Base-by-base conservation (phyloP, 23 red algal genomes). In the Gracilaria caudata region DNA sequence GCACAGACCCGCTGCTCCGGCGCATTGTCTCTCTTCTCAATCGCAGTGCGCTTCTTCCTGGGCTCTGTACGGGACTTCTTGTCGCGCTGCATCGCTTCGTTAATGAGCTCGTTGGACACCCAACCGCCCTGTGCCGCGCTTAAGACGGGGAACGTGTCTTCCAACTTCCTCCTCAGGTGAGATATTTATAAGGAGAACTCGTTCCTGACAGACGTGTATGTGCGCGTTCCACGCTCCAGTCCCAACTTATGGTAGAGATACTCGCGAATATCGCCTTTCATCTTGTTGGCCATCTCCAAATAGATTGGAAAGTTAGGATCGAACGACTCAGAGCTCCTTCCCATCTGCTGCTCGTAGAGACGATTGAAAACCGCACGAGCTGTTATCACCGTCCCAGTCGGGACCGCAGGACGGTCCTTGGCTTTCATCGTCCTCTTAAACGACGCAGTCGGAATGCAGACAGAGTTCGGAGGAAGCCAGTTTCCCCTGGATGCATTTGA, bases 291-390 rank as follows among this genome's bases (percentile, higher is more conserved):
- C 63, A 68, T 68, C n/a, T 33, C 63, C 28, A 38, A 13, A 23
- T 68, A 68, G 4, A 68, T 68, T 6, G 63, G 63, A 68, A 68
- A 68, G 63, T 35, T 57, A 17, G 53, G 21, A 4, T 57, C 53
- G 19, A 57, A 57, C 9, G 3, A 17, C 9, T 57, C 53, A 13
- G 3, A 3, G 53, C 17, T 8, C 9, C 53, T 5, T 16, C 53
- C 53, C 53, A 57, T 57, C 21, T 57, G 7, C 17, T 21, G 13
- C 53, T 57, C 3, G 21, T 16, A 53, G 12, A 53, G 14, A 53
- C 49, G 49, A 53, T 53, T 53, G 49, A 53, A 53, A 13, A 53
- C 29, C 4, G 65, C 65, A 11, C 65, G 60, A 16, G 60, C 23
- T 32, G 60, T 41, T 14, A 38, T 71, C 2, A 6, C 37, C 65